Evolutionary conservation across 495 filamentous ascomycete genomes (phyloP).

Genomic region (Aspergillus leporis): DNA sequence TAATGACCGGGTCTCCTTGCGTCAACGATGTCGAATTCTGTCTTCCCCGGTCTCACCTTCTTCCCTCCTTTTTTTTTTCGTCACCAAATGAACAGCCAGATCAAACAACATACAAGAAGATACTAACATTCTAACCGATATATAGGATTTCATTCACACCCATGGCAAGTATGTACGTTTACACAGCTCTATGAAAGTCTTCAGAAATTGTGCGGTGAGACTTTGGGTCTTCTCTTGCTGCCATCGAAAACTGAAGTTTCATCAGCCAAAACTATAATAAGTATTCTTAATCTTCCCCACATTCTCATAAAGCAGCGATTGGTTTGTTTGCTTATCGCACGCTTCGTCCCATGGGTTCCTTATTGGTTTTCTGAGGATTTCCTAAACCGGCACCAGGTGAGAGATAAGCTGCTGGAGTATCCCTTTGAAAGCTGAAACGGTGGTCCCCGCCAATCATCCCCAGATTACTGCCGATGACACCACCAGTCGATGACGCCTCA

Average conservation of each 20-base stretch:
- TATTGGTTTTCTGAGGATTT: neutral
- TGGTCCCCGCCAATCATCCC: neutral
- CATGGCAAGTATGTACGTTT: too few relatives aligned
- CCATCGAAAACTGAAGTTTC: too few relatives aligned
- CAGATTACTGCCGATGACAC: neutral
- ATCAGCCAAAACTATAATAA: too few relatives aligned
- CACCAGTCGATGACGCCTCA: neutral
- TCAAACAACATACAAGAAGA: too few relatives aligned
- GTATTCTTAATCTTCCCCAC: neutral
- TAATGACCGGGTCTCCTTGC: neutral
- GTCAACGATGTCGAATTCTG: neutral
- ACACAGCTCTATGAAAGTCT: too few relatives aligned
- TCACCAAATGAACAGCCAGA: too few relatives aligned
- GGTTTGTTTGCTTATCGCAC: conserved; percentile 2
- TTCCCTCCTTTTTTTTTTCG: too few relatives aligned
- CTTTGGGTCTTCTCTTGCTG: too few relatives aligned
- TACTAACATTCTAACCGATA: too few relatives aligned
- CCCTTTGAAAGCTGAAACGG: neutral
- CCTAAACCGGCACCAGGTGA: neutral
- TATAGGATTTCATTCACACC: too few relatives aligned
- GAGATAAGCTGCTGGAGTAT: neutral
- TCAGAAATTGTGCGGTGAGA: too few relatives aligned
- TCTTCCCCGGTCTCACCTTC: neutral
- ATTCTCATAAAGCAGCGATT: neutral
- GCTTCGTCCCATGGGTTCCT: neutral